Conservation (phyloP, 2,329 filamentous ascomycete species). For the Hypoxylon sp. region DNA sequence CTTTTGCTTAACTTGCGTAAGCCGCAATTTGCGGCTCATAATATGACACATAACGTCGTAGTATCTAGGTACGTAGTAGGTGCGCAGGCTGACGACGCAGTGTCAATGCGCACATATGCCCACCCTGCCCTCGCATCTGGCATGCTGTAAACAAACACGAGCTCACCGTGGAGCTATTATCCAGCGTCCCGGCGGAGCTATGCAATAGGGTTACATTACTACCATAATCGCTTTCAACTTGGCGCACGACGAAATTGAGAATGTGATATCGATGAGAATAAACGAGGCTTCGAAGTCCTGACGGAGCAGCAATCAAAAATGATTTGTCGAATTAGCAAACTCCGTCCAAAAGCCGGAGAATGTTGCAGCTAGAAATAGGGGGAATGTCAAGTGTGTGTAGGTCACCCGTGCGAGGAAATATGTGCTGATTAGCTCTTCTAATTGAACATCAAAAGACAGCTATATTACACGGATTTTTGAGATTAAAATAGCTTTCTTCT, state of each 20-base stretch:
- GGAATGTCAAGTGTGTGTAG: not conserved
- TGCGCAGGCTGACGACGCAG: slow-evolving; percentile 2
- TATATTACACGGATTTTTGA: too few species aligned
- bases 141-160: slow-evolving; percentile 6
- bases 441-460: too few species aligned
- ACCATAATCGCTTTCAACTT: not conserved
- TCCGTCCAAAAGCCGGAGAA: not conserved
- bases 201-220: slow-evolving; percentile 8
- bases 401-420: not conserved
- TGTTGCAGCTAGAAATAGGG: not conserved
- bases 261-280: not conserved
- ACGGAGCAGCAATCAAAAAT: not conserved
- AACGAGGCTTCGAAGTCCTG: not conserved
- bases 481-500: too few species aligned
- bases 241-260: not conserved
- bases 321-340: not conserved
- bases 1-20: slow-evolving; percentile 1
- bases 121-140: not conserved
- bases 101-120: not conserved
- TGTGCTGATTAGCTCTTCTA: not conserved
- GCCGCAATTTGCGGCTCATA: slow-evolving; percentile 5
- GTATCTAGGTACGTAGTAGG: not conserved
- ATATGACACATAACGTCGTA: slow-evolving; percentile 7
- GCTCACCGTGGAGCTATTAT: too few species aligned
- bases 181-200: too few species aligned